phyloP scores from a whole-genome alignment of 2,329 filamentous ascomycete species.

The Boeremia exigua region DNA sequence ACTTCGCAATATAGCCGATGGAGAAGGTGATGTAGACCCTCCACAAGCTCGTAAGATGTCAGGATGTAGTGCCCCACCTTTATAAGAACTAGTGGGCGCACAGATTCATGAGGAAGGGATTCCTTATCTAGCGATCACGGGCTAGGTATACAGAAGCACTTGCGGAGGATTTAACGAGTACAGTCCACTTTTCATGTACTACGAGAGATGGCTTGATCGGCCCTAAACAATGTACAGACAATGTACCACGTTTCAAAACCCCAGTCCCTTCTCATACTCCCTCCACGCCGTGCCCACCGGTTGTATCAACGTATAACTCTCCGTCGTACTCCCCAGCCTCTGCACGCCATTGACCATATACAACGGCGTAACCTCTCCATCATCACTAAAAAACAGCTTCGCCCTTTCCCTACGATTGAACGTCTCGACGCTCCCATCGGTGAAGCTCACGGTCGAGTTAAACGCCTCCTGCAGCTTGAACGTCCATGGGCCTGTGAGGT shows the following conservation, averaged over 20 bases:
- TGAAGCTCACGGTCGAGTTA: slow-evolving; percentile 42
- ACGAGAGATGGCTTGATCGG: too few species aligned
- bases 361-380: slow-evolving; percentile 55
- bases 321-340: slow-evolving; percentile 37
- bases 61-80: too few species aligned
- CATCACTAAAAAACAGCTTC: slow-evolving; percentile 57
- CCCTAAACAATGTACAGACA: background rate
- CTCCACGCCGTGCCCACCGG: slow-evolving; percentile 37
- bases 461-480: slow-evolving; percentile 41
- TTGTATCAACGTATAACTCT: slow-evolving; percentile 53
- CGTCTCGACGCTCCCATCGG: slow-evolving; percentile 49
- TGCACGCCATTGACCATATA: slow-evolving; percentile 58
- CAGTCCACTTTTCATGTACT: background rate
- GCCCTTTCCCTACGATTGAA: slow-evolving; percentile 57
- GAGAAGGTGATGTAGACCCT: background rate
- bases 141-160: too few species aligned
- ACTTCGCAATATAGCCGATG: too few species aligned
- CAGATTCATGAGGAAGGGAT: too few species aligned
- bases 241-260: slow-evolving; percentile 7
- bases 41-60: background rate
- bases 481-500: slow-evolving; percentile 38
- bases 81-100: too few species aligned
- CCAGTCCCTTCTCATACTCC: slow-evolving; percentile 19
- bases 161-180: background rate
- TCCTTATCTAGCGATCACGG: background rate